Evolutionary conservation across 2,329 filamentous ascomycete genomes (phyloP).

Genomic region (Fusarium sp.): DNA sequence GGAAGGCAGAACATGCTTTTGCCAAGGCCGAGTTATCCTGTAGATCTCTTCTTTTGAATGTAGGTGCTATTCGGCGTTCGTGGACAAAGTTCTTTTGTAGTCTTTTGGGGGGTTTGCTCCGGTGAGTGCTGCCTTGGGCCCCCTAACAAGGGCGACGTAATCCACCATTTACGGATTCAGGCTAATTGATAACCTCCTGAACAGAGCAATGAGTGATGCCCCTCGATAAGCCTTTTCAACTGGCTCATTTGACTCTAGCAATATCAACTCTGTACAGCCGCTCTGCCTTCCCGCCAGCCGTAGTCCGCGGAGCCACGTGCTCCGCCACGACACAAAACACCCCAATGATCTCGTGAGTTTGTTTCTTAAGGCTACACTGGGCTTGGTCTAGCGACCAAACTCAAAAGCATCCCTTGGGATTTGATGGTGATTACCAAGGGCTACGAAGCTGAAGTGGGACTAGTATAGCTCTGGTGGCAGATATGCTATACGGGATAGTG

Average conservation of each 20-base stretch:
- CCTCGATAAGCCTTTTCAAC: background rate
- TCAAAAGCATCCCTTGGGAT: background rate
- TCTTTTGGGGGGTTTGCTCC: background rate
- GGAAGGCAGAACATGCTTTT: background rate
- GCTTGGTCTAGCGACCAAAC: background rate
- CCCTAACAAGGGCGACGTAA: background rate
- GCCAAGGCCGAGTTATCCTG: background rate
- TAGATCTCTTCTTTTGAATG: background rate
- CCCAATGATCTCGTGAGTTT: background rate
- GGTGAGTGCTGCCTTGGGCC: background rate
- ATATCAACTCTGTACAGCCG: background rate
- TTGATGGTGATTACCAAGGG: background rate
- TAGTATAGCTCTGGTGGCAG: accelerated
- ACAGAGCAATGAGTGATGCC: accelerated
- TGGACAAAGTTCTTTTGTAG: background rate
- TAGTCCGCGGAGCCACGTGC: background rate
- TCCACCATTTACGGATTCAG: background rate
- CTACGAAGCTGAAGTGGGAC: background rate
- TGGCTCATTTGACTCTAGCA: too few species aligned
- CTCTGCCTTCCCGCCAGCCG: too few species aligned
- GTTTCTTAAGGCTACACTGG: background rate
- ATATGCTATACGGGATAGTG: background rate
- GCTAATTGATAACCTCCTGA: background rate
- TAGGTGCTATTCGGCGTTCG: background rate
- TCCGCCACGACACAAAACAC: background rate